A percentile compares a stretch with the other conserved stretches of the same genome.
Conservation (phyloP, 2,329 filamentous ascomycete species). For the Beauveria sp. region DNA sequence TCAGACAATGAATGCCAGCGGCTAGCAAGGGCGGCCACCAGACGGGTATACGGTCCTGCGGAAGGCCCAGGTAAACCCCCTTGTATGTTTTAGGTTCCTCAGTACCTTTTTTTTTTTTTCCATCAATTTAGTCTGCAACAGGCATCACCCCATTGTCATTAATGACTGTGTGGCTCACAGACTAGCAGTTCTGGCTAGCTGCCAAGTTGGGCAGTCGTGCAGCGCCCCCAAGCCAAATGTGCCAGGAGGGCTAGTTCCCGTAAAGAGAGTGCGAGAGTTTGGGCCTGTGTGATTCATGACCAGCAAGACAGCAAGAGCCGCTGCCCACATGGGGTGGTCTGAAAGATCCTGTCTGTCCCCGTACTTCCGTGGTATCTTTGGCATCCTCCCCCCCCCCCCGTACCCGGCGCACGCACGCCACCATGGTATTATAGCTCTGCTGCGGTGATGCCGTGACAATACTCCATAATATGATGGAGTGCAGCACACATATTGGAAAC, state of each 20-base stretch:
- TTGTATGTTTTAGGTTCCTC: constrained; percentile 9
- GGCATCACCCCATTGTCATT: constrained; percentile 8
- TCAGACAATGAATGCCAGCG: constrained; percentile 7
- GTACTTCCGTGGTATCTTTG: not conserved
- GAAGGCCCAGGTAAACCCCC: not conserved
- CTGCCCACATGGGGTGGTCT: constrained; percentile 7
- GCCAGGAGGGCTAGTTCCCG: not conserved
- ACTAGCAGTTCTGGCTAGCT: constrained; percentile 7
- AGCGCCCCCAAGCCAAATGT: not conserved
- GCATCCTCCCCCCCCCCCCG: not conserved
- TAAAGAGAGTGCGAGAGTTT: not conserved
- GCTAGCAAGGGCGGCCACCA: not conserved
- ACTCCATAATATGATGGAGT: constrained; percentile 11
- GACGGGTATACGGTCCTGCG: constrained; percentile 2
- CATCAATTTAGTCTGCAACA: not conserved
- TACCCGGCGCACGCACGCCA: constrained; percentile 1
- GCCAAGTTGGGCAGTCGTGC: constrained; percentile 10
- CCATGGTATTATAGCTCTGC: constrained; percentile 4
- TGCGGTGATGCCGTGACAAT: constrained; percentile 9
- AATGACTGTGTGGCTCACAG: constrained; percentile 4
- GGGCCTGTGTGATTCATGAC: constrained; percentile 8
- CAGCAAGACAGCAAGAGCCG: not conserved
- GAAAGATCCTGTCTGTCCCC: not conserved
- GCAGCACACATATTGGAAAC: constrained; percentile 5
- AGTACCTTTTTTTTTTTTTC: not conserved